Evolutionary conservation across 2,329 filamentous ascomycete genomes (phyloP).

Genomic region (Claviceps digitariae): DNA sequence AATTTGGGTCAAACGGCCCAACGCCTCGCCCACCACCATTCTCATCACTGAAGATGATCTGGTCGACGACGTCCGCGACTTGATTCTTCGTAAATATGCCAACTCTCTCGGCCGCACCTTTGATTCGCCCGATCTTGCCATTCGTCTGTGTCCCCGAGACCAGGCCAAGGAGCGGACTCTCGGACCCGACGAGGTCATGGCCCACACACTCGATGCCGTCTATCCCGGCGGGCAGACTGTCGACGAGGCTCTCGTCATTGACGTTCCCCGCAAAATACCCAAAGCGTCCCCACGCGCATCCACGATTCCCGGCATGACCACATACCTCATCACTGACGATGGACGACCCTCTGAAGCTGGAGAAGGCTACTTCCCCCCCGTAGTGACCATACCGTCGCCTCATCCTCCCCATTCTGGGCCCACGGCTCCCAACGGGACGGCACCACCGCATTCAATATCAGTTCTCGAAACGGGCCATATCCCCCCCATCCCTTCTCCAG

Average conservation of each 20-base stretch:
- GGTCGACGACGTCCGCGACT: slow-evolving; percentile 87
- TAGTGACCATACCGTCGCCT: slow-evolving; percentile 31
- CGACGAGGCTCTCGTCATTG: slow-evolving; percentile 82
- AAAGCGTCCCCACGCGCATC: slow-evolving; percentile 58
- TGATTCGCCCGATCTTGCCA: slow-evolving; percentile 76
- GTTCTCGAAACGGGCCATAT: slow-evolving; percentile 70
- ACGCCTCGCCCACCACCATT: slow-evolving; percentile 76
- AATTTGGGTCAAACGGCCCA: slow-evolving; percentile 86
- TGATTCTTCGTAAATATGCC: slow-evolving; percentile 83
- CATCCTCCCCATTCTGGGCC: slow-evolving; percentile 27
- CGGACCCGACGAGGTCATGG: slow-evolving; percentile 76
- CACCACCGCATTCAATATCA: slow-evolving; percentile 52
- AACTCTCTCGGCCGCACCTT: slow-evolving; percentile 83
- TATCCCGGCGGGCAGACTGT: slow-evolving; percentile 79
- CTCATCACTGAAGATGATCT: slow-evolving; percentile 76
- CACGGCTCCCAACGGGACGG: slow-evolving; percentile 20
- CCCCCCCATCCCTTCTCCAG: slow-evolving; percentile 70
- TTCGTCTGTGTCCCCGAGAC: slow-evolving; percentile 66
- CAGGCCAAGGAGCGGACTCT: slow-evolving; percentile 52
- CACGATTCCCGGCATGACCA: slow-evolving; percentile 29
- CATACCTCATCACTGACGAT: slow-evolving; percentile 49
- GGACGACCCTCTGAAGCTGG: slow-evolving; percentile 52
- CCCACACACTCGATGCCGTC: slow-evolving; percentile 62
- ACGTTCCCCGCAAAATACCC: slow-evolving; percentile 69
- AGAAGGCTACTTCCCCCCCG: slow-evolving; percentile 71